Percentiles rank a stretch among this genome's conserved stretches.
phyloP scores from a whole-genome alignment of 257 asterid genomes.

The Nicotiana paniculata region DNA sequence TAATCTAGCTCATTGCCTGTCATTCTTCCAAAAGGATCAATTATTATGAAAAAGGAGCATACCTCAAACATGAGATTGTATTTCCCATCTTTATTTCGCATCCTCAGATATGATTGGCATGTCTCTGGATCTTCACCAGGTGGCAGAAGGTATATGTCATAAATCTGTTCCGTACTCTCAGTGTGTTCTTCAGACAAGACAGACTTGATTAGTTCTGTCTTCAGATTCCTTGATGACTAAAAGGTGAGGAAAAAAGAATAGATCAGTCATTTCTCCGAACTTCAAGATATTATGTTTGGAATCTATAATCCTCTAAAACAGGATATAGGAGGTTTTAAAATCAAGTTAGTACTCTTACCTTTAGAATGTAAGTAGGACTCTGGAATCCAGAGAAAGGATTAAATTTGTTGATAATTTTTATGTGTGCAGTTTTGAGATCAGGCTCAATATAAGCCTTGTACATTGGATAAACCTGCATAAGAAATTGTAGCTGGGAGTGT shows the following conservation, averaged over 20 bases:
- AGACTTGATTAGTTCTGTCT: conserved; percentile 58
- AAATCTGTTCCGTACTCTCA: conserved; percentile 69
- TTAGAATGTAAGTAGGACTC: conserved; percentile 80
- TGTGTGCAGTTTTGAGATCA: conserved; percentile 91
- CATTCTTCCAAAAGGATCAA: background rate
- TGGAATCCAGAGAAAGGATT: conserved; percentile 96
- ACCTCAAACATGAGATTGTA: conserved; percentile 99
- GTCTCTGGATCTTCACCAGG: conserved; percentile 99
- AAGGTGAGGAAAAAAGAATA: background rate
- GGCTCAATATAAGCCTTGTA: conserved; percentile 97
- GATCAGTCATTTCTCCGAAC: background rate
- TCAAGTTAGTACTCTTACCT: conserved; percentile 36
- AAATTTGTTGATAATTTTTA: conserved; percentile 84
- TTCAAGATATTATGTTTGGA: background rate
- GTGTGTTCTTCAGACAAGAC: conserved; percentile 55
- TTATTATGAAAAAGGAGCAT: conserved; percentile 8
- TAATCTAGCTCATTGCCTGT: background rate
- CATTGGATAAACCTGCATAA: conserved; percentile 90
- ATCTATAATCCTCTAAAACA: background rate
- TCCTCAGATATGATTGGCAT: conserved; percentile 94
- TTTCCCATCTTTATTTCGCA: conserved; percentile 96
- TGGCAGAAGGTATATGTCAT: conserved; percentile 93
- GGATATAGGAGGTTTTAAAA: background rate
- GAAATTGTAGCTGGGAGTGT: background rate
- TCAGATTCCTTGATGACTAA: conserved; percentile 58